These are phyloP conservation scores for Pseudotsuga menziesii DNA, from an alignment of 75 land plant species.

Conservation along the genomic window DNA sequence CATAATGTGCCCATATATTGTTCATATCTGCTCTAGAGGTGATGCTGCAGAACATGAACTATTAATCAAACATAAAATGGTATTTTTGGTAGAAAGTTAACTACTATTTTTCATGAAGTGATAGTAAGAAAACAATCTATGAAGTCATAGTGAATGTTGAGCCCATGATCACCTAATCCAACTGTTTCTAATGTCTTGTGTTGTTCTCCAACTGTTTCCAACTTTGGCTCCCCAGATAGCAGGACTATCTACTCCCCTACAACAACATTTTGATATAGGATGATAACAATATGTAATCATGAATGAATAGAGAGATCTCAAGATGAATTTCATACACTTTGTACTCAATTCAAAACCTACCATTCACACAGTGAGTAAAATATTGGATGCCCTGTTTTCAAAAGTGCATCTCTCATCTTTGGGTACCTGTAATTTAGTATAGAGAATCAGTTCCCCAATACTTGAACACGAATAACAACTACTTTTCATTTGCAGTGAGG, in stretches of 20 bases:
- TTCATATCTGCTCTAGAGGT: slow-evolving; percentile 26
- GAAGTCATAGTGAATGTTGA: background rate
- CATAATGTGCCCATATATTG: slow-evolving; percentile 40
- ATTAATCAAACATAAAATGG: background rate
- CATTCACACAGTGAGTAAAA: slow-evolving; percentile 96
- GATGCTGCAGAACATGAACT: slow-evolving; percentile 26
- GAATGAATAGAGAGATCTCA: too few species aligned
- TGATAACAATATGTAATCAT: background rate
- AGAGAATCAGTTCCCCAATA: too few species aligned
- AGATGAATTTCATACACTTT: too few species aligned
- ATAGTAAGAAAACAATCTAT: background rate
- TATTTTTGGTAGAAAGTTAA: background rate
- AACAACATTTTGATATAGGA: slow-evolving; percentile 3
- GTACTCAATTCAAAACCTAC: slow-evolving; percentile 18
- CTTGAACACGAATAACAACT: too few species aligned
- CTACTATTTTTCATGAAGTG: too few species aligned
- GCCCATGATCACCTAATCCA: slow-evolving; percentile 24
- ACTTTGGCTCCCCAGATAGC: slow-evolving; percentile 40
- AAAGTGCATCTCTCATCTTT: slow-evolving; percentile 69
- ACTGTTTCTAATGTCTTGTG: slow-evolving; percentile 28
- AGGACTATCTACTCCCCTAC: slow-evolving; percentile 68
- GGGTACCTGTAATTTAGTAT: slow-evolving; percentile 43
- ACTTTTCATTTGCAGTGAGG: too few species aligned
- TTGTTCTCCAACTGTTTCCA: slow-evolving; percentile 49
- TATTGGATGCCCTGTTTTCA: slow-evolving; percentile 62